Conservation (phyloP, 148 eudicot species). For the Arctostaphylos glauca region DNA sequence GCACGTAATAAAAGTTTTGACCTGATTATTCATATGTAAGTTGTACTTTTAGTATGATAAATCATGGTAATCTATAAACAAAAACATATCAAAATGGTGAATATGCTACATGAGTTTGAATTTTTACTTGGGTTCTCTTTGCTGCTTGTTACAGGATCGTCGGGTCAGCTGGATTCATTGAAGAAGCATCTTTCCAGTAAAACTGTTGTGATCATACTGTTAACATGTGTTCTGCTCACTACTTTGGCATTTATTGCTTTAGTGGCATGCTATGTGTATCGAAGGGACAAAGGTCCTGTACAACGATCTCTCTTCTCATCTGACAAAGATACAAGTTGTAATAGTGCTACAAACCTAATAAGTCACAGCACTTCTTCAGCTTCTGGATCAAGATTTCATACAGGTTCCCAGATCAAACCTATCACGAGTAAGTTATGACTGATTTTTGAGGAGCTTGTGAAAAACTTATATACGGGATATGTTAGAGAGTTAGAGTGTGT, state of each 20-base stretch:
- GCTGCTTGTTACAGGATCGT: conserved; percentile 47
- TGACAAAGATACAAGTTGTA: conserved; percentile 58
- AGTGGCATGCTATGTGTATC: conserved; percentile 45
- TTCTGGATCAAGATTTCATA: conserved; percentile 30
- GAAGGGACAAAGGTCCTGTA: conserved; percentile 33
- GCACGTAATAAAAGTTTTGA: background rate
- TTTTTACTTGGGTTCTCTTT: background rate
- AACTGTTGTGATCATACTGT: conserved; percentile 49
- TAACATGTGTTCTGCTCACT: conserved; percentile 49
- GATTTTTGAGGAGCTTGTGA: background rate
- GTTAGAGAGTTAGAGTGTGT: background rate
- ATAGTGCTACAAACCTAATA: conserved; percentile 62
- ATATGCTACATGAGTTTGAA: background rate
- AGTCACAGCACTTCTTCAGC: conserved; percentile 43
- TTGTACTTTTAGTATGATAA: background rate
- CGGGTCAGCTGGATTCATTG: conserved; percentile 30
- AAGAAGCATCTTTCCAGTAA: conserved; percentile 47
- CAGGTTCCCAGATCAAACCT: conserved; percentile 30
- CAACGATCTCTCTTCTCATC: conserved; percentile 39
- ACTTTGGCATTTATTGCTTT: conserved; percentile 54
- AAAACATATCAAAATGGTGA: background rate
- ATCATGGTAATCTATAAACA: conserved; percentile 10
- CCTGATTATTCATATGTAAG: background rate
- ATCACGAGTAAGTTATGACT: conserved; percentile 35
- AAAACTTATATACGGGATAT: background rate